phyloP scores from a whole-genome alignment of 148 eudicot genomes.

The Fagopyrum tataricum region DNA sequence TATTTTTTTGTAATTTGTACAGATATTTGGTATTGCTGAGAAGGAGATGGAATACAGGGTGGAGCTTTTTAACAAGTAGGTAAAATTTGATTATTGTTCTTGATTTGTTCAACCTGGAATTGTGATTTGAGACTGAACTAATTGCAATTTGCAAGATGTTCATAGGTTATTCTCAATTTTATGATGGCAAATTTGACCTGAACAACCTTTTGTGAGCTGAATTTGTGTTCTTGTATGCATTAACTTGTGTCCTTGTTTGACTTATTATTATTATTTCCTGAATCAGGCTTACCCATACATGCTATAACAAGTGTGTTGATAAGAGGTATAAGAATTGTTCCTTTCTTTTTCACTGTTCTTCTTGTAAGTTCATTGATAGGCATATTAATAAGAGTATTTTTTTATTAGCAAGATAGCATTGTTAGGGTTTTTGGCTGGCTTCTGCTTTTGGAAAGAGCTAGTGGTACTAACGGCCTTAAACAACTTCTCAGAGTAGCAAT shows the following conservation, averaged over 20 bases:
- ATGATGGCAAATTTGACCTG: not conserved
- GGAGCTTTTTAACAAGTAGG: slow-evolving; percentile 88
- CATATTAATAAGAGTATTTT: not conserved
- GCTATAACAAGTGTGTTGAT: slow-evolving; percentile 73
- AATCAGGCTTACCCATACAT: slow-evolving; percentile 77
- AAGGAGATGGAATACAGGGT: slow-evolving; percentile 97
- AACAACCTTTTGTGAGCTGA: not conserved
- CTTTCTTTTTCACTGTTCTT: not conserved
- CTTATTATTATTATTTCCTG: slow-evolving; percentile 14
- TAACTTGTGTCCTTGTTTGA: not conserved
- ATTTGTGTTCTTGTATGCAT: not conserved
- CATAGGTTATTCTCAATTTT: not conserved
- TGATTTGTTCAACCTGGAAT: not conserved
- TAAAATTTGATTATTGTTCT: slow-evolving; percentile 13
- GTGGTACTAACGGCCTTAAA: too few relatives aligned
- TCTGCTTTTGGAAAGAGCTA: too few relatives aligned
- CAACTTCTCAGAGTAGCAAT: too few relatives aligned
- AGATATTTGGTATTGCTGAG: slow-evolving; percentile 75
- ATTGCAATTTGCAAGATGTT: not conserved
- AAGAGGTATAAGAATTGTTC: slow-evolving; percentile 37
- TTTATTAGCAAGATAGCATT: too few relatives aligned
- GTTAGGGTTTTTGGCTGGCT: too few relatives aligned
- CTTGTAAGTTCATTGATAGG: not conserved
- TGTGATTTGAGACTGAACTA: not conserved
- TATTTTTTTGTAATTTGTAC: slow-evolving; percentile 12